Base-by-base conservation (phyloP, 2,329 filamentous ascomycete genomes). In the Ceratocystis smalleyi region DNA sequence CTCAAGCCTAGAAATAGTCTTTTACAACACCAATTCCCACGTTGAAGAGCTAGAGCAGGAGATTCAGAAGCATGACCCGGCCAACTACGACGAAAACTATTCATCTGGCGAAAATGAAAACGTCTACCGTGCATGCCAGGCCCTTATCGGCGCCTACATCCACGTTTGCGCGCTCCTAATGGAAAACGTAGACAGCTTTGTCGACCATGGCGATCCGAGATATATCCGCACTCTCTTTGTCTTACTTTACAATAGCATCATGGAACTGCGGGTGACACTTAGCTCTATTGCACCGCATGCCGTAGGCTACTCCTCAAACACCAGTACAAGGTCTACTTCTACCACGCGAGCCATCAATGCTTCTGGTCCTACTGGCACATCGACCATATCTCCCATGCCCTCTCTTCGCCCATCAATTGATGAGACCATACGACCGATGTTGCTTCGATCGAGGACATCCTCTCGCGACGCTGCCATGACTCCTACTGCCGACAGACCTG, bases 11-110 rank as follows among this genome's bases (percentile, higher is more conserved):
- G 83, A 86, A 69, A 80, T 84, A 65, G 82, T 86, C 32, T 83
- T 86, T 67, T 86, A 85, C 72, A 85, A 85, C 70, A 85, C 83
- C 10, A 84, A 83, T 66, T 82, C 79, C 1, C 84, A 86, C 67
- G 83, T 87, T 2, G 81, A 85, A 70, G 81, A 86, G 69, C 74
- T 86, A 6, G 83, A 86, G 69, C 79, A 81, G 67, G 83, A 85
- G 69, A 83, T 87, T 22, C 81, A 85, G 70, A 81, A 79, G 67
- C 82, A 85, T 66, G 82, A 85, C 62, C 73, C 74, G 19, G 74
- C 77, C 4, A 74, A 77, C 0, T 47, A 64, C 27, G 49, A 62
- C n/a, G 62, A 66, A 22, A 77, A 77, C 51, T 74, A 76, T 47
- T 74, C 76, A 2, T 75, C 75, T 15, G 76, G 79, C 22, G 82